Evolutionary conservation across 257 asterid species (phyloP).

Genomic region (Jacaranda copaia): DNA sequence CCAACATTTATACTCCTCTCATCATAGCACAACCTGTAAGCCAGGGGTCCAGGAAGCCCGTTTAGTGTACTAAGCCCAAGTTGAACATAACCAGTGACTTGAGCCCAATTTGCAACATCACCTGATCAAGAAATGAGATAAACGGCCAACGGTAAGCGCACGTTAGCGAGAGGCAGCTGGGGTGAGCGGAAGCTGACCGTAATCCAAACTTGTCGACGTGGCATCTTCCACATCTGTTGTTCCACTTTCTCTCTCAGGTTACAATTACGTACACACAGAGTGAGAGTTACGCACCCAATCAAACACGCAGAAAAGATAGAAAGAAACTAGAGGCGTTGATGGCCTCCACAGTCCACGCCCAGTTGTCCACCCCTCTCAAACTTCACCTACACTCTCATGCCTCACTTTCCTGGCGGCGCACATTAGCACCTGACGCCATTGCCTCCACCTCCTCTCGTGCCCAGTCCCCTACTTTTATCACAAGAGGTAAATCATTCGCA

Average conservation of each 20-base stretch:
- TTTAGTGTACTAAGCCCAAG: not conserved
- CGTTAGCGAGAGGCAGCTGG: constrained; percentile 27
- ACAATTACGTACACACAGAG: not conserved
- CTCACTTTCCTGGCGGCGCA: constrained; percentile 61
- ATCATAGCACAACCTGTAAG: no score
- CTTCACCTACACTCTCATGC: constrained; percentile 39
- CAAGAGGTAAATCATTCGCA: constrained; percentile 43
- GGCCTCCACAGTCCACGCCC: constrained; percentile 62
- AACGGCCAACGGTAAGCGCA: constrained; percentile 33
- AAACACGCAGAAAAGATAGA: constrained; percentile 15
- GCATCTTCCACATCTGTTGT: constrained; percentile 61
- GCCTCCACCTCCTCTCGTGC: constrained; percentile 41
- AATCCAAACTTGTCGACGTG: constrained; percentile 66
- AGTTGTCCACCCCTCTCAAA: constrained; percentile 45
- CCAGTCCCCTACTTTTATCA: constrained; percentile 25
- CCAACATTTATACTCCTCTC: no score
- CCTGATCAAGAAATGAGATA: not conserved
- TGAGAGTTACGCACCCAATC: not conserved
- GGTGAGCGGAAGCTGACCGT: constrained; percentile 40
- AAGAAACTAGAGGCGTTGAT: constrained; percentile 42
- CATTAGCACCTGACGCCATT: constrained; percentile 43
- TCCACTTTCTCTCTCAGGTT: constrained; percentile 31
- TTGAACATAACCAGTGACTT: not conserved
- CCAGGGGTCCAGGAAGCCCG: not conserved
- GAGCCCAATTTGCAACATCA: not conserved